Evolutionary conservation across 2,329 filamentous ascomycete genomes (phyloP).

Genomic region (Aspergillus carbonarius): DNA sequence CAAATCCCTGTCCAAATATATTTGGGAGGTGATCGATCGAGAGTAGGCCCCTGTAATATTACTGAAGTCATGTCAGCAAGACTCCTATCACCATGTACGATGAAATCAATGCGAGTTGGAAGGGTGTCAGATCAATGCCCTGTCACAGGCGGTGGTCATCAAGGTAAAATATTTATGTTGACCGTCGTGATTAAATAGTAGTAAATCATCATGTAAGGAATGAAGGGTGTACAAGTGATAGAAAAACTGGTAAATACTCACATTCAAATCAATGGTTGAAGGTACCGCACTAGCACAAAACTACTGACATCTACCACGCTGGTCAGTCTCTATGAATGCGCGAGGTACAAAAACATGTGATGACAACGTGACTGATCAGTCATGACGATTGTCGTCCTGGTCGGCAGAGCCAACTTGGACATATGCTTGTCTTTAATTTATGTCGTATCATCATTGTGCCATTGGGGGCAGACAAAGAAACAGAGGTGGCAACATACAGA

Average conservation of each 20-base stretch:
- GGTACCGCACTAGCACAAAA: not conserved
- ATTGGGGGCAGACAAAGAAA: slow-evolving; percentile 15
- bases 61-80: slow-evolving; percentile 11
- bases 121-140: slow-evolving; percentile 50
- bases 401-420: slow-evolving; percentile 66
- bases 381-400: slow-evolving; percentile 55
- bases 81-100: slow-evolving; percentile 2
- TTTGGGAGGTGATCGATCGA: not conserved
- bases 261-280: slow-evolving; percentile 10
- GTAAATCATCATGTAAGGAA: slow-evolving; percentile 64
- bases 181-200: slow-evolving; percentile 76
- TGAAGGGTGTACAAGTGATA: slow-evolving; percentile 12
- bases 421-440: slow-evolving; percentile 92
- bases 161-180: slow-evolving; percentile 71
- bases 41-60: not conserved
- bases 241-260: slow-evolving; percentile 16
- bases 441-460: slow-evolving; percentile 77
- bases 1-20: too few species aligned
- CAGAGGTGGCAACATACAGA: slow-evolving; percentile 18
- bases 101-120: not conserved
- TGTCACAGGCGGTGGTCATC: slow-evolving; percentile 79
- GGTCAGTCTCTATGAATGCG: slow-evolving; percentile 27
- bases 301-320: not conserved
- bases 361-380: slow-evolving; percentile 43
- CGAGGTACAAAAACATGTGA: slow-evolving; percentile 14